Evolutionary conservation across 2,329 filamentous ascomycete species (phyloP).

Genomic region (Zymoseptoria ardabiliae): DNA sequence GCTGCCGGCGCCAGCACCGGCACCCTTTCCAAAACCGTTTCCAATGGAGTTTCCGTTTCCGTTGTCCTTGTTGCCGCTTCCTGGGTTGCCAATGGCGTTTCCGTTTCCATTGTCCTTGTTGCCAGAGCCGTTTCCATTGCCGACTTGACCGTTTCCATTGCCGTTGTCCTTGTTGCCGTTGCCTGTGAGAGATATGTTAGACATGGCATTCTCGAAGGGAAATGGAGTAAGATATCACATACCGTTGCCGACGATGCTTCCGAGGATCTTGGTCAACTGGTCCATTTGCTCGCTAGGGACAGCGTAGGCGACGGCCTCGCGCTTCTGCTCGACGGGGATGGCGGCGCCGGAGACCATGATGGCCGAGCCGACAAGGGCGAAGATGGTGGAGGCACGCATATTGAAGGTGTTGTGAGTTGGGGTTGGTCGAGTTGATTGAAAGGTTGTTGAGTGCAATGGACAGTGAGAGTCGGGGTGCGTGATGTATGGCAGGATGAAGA

Average conservation of each 20-base stretch:
- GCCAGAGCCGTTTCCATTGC: not conserved
- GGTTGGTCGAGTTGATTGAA: not conserved
- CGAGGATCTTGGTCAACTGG: slow-evolving; percentile 1
- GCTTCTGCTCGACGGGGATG: not conserved
- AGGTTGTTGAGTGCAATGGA: not conserved
- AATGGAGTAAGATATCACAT: not conserved
- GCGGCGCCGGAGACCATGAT: slow-evolving; percentile 1
- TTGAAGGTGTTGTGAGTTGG: not conserved
- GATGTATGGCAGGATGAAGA: not conserved
- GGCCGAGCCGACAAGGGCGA: slow-evolving; percentile 7
- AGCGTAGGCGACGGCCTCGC: not conserved
- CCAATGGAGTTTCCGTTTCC: not conserved
- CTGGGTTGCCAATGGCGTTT: slow-evolving; percentile 1
- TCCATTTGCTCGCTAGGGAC: not conserved
- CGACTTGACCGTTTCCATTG: slow-evolving; percentile 4
- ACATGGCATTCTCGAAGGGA: too few species aligned
- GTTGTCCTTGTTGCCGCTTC: not conserved
- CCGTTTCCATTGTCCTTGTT: slow-evolving; percentile 5
- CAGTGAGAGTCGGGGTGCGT: not conserved
- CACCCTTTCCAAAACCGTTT: not conserved
- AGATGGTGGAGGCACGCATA: slow-evolving; percentile 10
- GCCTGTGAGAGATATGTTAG: not conserved
- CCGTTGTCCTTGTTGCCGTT: slow-evolving; percentile 5
- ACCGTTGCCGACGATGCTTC: slow-evolving; percentile 5
- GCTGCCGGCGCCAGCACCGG: too few species aligned